phyloP scores from a whole-genome alignment of 176 grass and related monocot species.

The Typha latifolia region DNA sequence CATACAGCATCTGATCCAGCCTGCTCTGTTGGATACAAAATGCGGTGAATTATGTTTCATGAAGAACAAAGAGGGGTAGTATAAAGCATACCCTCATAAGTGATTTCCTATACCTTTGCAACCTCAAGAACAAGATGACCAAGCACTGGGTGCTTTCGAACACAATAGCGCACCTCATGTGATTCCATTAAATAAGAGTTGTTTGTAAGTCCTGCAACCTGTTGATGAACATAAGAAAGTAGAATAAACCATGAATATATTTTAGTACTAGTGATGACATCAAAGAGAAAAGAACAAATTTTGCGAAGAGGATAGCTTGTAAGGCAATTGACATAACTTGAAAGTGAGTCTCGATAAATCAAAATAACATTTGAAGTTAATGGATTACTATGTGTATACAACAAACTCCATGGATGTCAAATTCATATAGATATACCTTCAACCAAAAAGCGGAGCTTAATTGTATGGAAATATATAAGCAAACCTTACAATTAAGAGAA shows the following conservation, averaged over 20 bases:
- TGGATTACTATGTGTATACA: background rate
- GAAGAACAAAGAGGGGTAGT: background rate
- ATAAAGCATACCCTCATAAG: background rate
- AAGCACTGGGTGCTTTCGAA: slow-evolving; percentile 62
- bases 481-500: background rate
- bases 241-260: background rate
- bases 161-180: slow-evolving; percentile 74
- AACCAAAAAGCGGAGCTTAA: background rate
- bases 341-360: too few species aligned
- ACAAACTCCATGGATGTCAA: background rate
- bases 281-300: background rate
- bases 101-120: slow-evolving; percentile 63
- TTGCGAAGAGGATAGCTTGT: background rate
- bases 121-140: slow-evolving; percentile 73
- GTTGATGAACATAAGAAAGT: slow-evolving; percentile 1
- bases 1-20: slow-evolving; percentile 81
- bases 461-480: background rate
- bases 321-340: background rate
- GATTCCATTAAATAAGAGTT: slow-evolving; percentile 68
- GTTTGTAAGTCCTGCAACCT: slow-evolving; percentile 91
- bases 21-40: slow-evolving; percentile 57
- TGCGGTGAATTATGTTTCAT: slow-evolving; percentile 13
- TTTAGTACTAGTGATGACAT: background rate
- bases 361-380: too few species aligned
- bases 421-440: background rate